Conservation (phyloP, 1,139 yeast genomes). For the Geotrichum cucujoidarum region DNA sequence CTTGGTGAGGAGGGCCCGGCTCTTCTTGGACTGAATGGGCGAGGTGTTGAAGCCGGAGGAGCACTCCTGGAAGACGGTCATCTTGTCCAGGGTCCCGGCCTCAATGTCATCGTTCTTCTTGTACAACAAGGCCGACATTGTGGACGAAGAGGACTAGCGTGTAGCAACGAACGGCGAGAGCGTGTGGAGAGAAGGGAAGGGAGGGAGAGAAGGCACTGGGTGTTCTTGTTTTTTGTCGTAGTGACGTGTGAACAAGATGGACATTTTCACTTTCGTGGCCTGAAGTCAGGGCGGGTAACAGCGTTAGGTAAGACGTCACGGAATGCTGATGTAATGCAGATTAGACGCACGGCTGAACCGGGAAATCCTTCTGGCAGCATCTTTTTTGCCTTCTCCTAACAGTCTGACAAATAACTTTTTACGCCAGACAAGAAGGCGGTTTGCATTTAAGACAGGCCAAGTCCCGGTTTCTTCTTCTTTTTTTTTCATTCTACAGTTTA, state of each 20-base stretch:
- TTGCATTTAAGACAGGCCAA: too few species aligned
- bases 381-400: too few species aligned
- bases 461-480: too few species aligned
- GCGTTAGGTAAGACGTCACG: not conserved
- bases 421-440: too few species aligned
- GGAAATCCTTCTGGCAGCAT: too few species aligned
- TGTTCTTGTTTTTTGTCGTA: not conserved
- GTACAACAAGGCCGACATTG: conserved; percentile 75
- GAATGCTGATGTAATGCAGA: not conserved
- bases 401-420: too few species aligned
- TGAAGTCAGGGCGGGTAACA: not conserved
- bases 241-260: conserved; percentile 2
- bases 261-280: conserved; percentile 5
- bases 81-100: conserved; percentile 77
- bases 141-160: not conserved
- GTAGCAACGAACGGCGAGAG: not conserved
- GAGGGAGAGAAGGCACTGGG: not conserved
- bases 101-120: conserved; percentile 78
- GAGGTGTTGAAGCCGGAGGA: conserved; percentile 87
- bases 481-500: too few species aligned
- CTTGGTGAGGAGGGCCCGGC: conserved; percentile 72
- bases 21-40: conserved; percentile 82
- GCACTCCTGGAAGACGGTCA: conserved; percentile 97
- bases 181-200: not conserved
- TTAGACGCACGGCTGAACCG: not conserved